Evolutionary conservation across 1,284 basidiomycete genomes (phyloP), one percentile per base, ranked within the genome.

Genomic region (Flammula alnicola): DNA sequence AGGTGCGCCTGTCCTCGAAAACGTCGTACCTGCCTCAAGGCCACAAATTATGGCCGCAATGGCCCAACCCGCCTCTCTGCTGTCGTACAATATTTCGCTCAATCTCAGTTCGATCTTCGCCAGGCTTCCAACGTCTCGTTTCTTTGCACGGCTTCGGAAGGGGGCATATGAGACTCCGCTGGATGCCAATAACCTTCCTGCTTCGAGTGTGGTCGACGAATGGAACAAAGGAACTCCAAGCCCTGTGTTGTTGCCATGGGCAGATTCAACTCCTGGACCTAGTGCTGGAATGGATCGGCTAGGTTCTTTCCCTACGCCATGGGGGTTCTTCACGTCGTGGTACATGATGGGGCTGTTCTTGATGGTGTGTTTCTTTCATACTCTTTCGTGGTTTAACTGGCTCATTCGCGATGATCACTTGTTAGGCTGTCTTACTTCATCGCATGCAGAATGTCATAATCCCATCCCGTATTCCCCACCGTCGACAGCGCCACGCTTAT

Each of bases 371-470:
- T 16, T n/a, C 27, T n/a, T n/a, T n/a, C n/a, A n/a, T n/a, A n/a
- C n/a, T n/a, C 23, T 52, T 17, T 6, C 11, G 32, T 43, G 16
- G 14, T 38, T 37, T 29, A 12, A 26, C 31, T 16, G 12, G 3
- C 23, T 35, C 44, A 16, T 19, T 33, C 16, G 39, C 41, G 27
- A 48, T 49, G 23, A 32, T 35, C 44, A 20, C 54, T 51, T 49
- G 33, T 5, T 36, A 88, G 86, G 82, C 80, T 9, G 67, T 90
- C 33, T 62, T 89, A 17, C 66, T 89, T 44, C 85, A 89, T 58
- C 79, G 87, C 27, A 84, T 90, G 49, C 86, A 88, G 57, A 83
- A 90, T 64, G 80, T 88, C 42, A 83, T 89, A 36, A 80, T 88
- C 0, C 88, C 88, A 9, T 79, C 83, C n/a, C 78, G 79, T 29